Base-by-base conservation (phyloP, 768 basidiomycete species). In the Termitomyces heimii region DNA sequence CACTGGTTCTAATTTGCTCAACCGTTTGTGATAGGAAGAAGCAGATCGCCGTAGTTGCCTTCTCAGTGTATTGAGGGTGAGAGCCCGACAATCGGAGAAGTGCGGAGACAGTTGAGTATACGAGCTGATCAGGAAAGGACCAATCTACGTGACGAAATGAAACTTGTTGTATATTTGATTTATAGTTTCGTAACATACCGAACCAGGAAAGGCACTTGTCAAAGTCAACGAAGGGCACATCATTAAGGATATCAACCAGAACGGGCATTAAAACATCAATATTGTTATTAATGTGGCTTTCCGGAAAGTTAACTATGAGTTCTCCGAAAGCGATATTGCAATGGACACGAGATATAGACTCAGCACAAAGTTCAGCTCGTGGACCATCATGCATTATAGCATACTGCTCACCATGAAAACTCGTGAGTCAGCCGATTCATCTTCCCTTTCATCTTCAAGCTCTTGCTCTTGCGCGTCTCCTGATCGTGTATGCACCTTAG, bases 281-380 rank as follows among this genome's bases (percentile, higher is more conserved):
- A 29, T 79, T 79, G n/a, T 73, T 70, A 12, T 67, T 68, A 31
- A 88, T 76, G 62, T 82, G 78, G 7, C 69, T 65, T 39, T 83
- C 74, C 0, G 86, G 77, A 59, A 86, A 80, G 65, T 85, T 85
- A 54, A 84, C 71, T 18, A 89, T 81, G 53, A 92, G 77, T 65
- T 92, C 85, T 37, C 88, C 90, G 62, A 92, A 94, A 2, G 90
- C 89, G 59, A 92, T 87, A 61, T 88, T 89, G 71, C 86, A 89
- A 62, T 90, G 88, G 14, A 85, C 82, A 54, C 83, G 77, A 3
- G 88, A 86, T 12, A 83, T 82, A 20, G 88, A 73, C 92, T 94
- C 57, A 32, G 5, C 20, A 24, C 5, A 29, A 53, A 47, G 40
- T 52, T 48, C 26, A 60, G 56, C 34, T 50, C 13, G 28, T 8